Evolutionary conservation across 2,329 filamentous ascomycete species (phyloP).

Genomic region (Curvularia lunata): DNA sequence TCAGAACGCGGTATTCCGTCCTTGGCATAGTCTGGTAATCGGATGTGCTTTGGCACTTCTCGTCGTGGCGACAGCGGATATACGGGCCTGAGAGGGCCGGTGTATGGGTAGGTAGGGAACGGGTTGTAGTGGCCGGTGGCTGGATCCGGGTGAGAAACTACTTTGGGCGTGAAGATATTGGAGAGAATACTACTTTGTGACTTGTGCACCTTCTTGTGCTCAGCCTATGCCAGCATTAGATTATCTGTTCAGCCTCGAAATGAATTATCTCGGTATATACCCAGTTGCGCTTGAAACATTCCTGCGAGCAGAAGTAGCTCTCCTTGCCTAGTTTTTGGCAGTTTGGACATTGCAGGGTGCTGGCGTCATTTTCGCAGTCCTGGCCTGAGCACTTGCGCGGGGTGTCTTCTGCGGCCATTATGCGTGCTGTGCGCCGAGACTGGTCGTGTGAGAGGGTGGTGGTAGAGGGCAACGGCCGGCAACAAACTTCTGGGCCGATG

Average conservation of each 20-base stretch:
- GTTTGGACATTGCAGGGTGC: slow-evolving; percentile 88
- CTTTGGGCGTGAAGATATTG: slow-evolving; percentile 76
- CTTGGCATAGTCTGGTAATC: slow-evolving; percentile 83
- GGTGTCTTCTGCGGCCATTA: slow-evolving; percentile 48
- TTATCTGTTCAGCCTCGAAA: slow-evolving; percentile 14
- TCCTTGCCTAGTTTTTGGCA: slow-evolving; percentile 90
- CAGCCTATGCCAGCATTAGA: slow-evolving; percentile 61
- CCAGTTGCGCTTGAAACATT: slow-evolving; percentile 99
- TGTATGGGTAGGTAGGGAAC: slow-evolving; percentile 84
- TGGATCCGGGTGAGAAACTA: slow-evolving; percentile 90
- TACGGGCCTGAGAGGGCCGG: slow-evolving; percentile 81
- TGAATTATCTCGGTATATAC: slow-evolving; percentile 60
- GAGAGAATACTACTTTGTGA: slow-evolving; percentile 76
- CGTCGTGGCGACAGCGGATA: slow-evolving; percentile 61
- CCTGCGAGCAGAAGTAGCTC: slow-evolving; percentile 96
- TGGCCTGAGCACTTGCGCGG: slow-evolving; percentile 78
- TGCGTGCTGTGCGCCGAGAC: slow-evolving; percentile 14
- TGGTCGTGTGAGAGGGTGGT: background rate
- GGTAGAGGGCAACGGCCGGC: background rate
- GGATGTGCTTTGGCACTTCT: slow-evolving; percentile 77
- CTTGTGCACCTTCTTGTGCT: slow-evolving; percentile 87
- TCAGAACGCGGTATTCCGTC: slow-evolving; percentile 77
- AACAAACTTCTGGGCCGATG: background rate
- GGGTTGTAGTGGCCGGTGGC: slow-evolving; percentile 89
- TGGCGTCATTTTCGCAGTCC: slow-evolving; percentile 87